A percentile compares a stretch with the other conserved stretches of the same genome.
Evolutionary conservation across 2,329 filamentous ascomycete genomes (phyloP).

Genomic region (Exutisphaerella laricina): DNA sequence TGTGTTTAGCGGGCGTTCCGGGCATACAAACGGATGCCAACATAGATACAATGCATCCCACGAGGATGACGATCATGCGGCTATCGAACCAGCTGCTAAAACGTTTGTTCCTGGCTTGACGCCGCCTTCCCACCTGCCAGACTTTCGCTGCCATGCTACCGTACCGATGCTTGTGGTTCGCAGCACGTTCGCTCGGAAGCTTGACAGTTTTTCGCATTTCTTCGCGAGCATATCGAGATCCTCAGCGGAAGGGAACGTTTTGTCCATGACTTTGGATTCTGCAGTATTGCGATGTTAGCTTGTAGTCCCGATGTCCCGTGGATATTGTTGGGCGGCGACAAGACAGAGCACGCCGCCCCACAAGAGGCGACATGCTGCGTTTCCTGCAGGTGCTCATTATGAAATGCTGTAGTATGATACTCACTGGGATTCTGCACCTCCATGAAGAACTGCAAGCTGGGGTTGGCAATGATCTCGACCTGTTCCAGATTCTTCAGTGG

Average conservation of each 20-base stretch:
- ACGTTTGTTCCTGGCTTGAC: conserved; percentile 18
- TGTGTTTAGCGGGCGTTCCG: too few relatives aligned
- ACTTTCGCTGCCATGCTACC: conserved; percentile 33
- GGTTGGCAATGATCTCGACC: conserved; percentile 38
- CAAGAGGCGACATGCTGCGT: too few relatives aligned
- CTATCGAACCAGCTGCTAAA: too few relatives aligned
- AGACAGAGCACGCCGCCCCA: too few relatives aligned
- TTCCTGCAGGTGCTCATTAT: too few relatives aligned
- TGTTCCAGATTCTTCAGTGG: conserved; percentile 34
- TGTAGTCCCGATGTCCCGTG: not conserved
- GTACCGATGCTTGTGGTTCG: conserved; percentile 32
- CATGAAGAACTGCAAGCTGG: conserved; percentile 36
- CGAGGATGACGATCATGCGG: too few relatives aligned
- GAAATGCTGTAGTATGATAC: too few relatives aligned
- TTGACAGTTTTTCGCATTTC: conserved; percentile 33
- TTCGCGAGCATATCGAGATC: conserved; percentile 33
- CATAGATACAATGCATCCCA: too few relatives aligned
- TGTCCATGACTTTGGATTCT: conserved; percentile 24
- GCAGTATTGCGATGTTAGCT: conserved; percentile 6
- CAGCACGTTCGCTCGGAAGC: conserved; percentile 36
- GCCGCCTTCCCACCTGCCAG: conserved; percentile 31
- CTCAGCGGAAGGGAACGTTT: conserved; percentile 32
- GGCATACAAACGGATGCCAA: too few relatives aligned
- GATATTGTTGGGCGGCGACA: too few relatives aligned
- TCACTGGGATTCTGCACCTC: conserved; percentile 26